phyloP scores from a whole-genome alignment of 768 basidiomycete species.

The Amanita inopinata region DNA sequence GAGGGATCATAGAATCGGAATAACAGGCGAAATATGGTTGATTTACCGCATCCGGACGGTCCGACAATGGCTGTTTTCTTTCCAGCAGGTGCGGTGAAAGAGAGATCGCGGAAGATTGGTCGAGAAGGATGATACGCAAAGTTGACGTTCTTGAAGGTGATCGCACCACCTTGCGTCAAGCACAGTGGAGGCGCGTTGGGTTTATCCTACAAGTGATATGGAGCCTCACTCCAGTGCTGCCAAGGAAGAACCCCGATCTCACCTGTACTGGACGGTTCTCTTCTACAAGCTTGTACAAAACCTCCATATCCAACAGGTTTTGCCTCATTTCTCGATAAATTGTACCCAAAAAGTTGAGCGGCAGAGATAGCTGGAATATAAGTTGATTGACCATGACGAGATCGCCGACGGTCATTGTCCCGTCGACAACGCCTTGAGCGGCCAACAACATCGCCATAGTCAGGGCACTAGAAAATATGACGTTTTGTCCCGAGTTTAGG shows the following conservation, averaged over 20 bases:
- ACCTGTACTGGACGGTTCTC: constrained; percentile 68
- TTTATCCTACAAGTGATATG: constrained; percentile 69
- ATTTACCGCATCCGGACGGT: constrained; percentile 95
- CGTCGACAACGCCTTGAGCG: constrained; percentile 88
- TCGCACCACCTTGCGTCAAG: constrained; percentile 66
- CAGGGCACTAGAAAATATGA: constrained; percentile 91
- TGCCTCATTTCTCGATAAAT: constrained; percentile 97
- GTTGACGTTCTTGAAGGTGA: constrained; percentile 84
- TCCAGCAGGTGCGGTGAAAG: constrained; percentile 89
- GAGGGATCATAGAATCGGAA: constrained; percentile 91
- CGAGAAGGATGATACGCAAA: constrained; percentile 91
- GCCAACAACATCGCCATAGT: constrained; percentile 96
- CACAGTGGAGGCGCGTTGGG: constrained; percentile 56
- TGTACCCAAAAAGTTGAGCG: constrained; percentile 93
- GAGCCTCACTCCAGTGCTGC: too few species aligned
- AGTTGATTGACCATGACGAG: constrained; percentile 99
- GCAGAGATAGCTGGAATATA: constrained; percentile 93
- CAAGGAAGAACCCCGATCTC: too few species aligned
- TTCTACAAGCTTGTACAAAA: constrained; percentile 81
- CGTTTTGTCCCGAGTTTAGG: constrained; percentile 92
- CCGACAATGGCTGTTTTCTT: constrained; percentile 97
- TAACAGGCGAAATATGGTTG: constrained; percentile 87
- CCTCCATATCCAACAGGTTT: constrained; percentile 95
- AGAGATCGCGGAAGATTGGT: constrained; percentile 81
- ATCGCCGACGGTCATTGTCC: constrained; percentile 97